Base-by-base conservation (phyloP, 164 flowering plant species). In the Vitis riparia region DNA sequence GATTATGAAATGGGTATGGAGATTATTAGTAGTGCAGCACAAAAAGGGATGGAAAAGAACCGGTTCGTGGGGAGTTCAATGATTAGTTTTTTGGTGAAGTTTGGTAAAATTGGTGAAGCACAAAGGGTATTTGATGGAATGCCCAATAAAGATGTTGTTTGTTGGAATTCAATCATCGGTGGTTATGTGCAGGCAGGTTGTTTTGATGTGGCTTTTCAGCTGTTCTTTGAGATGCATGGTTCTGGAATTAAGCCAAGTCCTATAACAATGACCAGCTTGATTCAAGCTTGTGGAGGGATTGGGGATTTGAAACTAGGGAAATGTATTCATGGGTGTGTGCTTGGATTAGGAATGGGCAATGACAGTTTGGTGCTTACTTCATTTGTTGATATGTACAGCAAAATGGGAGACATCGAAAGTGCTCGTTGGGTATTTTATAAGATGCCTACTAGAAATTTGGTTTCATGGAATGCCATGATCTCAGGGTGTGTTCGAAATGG, bases 141-240 rank as follows among this genome's bases (percentile, higher is more conserved):
- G 66, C 55, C 29, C 11, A 55, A 68, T 1, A 79, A 62, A 68
- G 87, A 84, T 66, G 85, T 84, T 64, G 85, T 81, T 53, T 84
- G 87, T 71, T 84, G 87, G 87, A 84, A 84, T 73, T 73, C 82
- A 0, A 79, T 84, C 77, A 84, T 81, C 50, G 76, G 78, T 59
- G 87, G 83, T 8, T 79, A 75, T 64, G 75, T 80, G 58, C 74
- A 73, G 55, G 68, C 51, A 0, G 49, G 74, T 61, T 51, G 64
- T 16, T 74, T 73, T 62, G 44, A 60, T 53, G 66, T 68, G 62
- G 78, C 78, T 8, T 75, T 79, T 72, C 61, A 71, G 60, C 17
- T 81, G 68, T 81, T 81, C 70, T 53, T 63, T 19, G 52, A 79
- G 23, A 79, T 84, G 85, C 53, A 51, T 19, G 11, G 27, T 23